Percentiles rank a stretch among this genome's conserved stretches.
phyloP scores from a whole-genome alignment of 2,329 filamentous ascomycete genomes.

The Colletotrichum falcatum region DNA sequence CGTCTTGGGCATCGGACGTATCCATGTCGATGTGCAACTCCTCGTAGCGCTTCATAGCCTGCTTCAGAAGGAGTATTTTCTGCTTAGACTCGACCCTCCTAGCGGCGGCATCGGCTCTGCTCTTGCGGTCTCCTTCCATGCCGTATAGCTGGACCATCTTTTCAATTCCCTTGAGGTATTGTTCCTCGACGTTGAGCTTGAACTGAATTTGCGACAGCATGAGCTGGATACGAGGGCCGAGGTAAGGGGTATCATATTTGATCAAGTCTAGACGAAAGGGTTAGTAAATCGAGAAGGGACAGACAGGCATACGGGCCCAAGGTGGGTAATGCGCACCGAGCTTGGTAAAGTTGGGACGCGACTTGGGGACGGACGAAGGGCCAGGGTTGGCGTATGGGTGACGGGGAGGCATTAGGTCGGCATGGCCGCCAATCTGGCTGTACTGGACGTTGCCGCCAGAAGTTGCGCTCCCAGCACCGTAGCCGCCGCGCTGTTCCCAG shows the following conservation, averaged over 20 bases:
- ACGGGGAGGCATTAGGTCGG: slow-evolving; percentile 82
- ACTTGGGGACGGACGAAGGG: slow-evolving; percentile 77
- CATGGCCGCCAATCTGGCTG: slow-evolving; percentile 71
- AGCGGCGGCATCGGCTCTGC: slow-evolving; percentile 90
- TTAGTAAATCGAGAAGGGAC: slow-evolving; percentile 26
- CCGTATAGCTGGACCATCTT: slow-evolving; percentile 99
- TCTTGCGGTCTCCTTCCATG: slow-evolving; percentile 97
- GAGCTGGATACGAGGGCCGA: slow-evolving; percentile 96
- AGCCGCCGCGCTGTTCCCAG: slow-evolving; percentile 42
- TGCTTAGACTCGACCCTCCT: slow-evolving; percentile 95
- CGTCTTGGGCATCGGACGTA: slow-evolving; percentile 80
- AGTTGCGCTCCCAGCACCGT: slow-evolving; percentile 63
- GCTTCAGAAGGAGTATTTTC: slow-evolving; percentile 95
- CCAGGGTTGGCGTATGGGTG: slow-evolving; percentile 82
- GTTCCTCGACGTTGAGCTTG: slow-evolving; percentile 98
- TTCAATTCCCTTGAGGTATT: slow-evolving; percentile 98
- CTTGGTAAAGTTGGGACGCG: slow-evolving; percentile 93
- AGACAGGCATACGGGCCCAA: neutral
- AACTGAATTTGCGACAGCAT: slow-evolving; percentile 99
- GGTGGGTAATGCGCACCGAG: slow-evolving; percentile 72
- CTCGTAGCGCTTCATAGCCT: slow-evolving; percentile 96
- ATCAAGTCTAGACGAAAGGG: slow-evolving; percentile 79
- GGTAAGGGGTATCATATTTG: slow-evolving; percentile 96
- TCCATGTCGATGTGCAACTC: slow-evolving; percentile 97
- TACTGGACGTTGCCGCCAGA: slow-evolving; percentile 72